phyloP scores from a whole-genome alignment of 805 yeast species.

The Nakazawaea siamensis region DNA sequence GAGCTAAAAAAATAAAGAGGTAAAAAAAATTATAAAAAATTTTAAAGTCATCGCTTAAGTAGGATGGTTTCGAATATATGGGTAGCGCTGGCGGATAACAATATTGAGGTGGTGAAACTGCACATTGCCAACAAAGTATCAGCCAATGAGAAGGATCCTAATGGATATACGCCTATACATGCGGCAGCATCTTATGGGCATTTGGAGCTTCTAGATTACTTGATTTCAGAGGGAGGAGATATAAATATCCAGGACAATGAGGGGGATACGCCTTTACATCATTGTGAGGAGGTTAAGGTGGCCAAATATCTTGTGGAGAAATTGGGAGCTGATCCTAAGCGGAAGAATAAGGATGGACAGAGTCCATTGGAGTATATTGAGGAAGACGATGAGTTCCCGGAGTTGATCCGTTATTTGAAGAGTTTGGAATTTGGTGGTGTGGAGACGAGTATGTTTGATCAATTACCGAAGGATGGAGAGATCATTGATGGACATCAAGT shows the following conservation, averaged over 20 bases:
- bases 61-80: conserved; percentile 56
- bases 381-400: conserved; percentile 83
- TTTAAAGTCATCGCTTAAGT: neutral
- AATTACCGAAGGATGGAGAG: conserved; percentile 24
- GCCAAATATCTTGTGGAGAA: conserved; percentile 65
- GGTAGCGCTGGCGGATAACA: conserved; percentile 92
- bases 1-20: too few relatives aligned
- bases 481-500: conserved; percentile 39
- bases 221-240: conserved; percentile 61
- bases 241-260: conserved; percentile 77
- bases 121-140: conserved; percentile 44
- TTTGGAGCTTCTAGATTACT: conserved; percentile 49
- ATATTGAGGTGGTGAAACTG: conserved; percentile 46
- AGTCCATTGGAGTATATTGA: conserved; percentile 68
- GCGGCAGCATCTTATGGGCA: conserved; percentile 97
- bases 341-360: conserved; percentile 64
- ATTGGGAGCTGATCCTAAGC: conserved; percentile 54
- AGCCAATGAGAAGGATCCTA: conserved; percentile 75
- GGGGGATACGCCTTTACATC: conserved; percentile 94
- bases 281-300: conserved; percentile 61
- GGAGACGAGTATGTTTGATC: conserved; percentile 11
- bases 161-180: conserved; percentile 95
- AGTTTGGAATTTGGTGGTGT: conserved; percentile 27
- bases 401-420: conserved; percentile 56
- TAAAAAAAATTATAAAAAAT: too few relatives aligned